Percentiles rank a stretch among this genome's conserved stretches.
Evolutionary conservation across 2,329 filamentous ascomycete genomes (phyloP).

Genomic region (Colletotrichum kahawae): DNA sequence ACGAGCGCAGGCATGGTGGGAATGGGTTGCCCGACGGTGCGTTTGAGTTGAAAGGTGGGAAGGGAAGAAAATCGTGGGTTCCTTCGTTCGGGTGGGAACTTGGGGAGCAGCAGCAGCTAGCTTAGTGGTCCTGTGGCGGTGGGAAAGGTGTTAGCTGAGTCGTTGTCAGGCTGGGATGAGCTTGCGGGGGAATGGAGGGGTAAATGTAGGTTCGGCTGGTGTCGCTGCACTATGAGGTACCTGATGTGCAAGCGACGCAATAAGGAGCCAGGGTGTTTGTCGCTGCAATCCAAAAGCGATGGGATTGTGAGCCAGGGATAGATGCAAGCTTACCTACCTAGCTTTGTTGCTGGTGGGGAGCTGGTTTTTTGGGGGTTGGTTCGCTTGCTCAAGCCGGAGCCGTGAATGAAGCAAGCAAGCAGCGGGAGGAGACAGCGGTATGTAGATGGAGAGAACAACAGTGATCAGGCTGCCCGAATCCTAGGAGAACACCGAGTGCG

Average conservation of each 20-base stretch:
- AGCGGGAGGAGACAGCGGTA: neutral
- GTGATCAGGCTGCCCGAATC: neutral
- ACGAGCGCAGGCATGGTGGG: constrained; percentile 40
- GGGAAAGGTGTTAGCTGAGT: constrained; percentile 15
- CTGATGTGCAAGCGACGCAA: constrained; percentile 3
- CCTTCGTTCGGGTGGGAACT: neutral
- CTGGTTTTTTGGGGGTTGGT: neutral
- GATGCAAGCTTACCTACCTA: neutral
- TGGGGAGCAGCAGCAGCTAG: neutral
- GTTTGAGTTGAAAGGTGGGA: neutral
- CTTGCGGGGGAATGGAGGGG: constrained; percentile 23
- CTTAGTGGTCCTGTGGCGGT: constrained; percentile 4
- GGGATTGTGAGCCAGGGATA: neutral
- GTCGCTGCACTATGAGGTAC: neutral
- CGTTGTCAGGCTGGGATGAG: constrained; percentile 18
- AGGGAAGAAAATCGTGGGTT: neutral
- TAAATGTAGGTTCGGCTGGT: constrained; percentile 10
- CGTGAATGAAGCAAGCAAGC: neutral
- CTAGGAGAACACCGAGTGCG: neutral
- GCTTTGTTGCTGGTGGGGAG: neutral
- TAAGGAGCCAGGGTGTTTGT: neutral
- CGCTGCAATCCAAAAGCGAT: neutral
- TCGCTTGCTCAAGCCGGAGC: neutral
- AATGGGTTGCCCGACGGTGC: neutral
- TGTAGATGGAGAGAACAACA: neutral